Percentiles rank a stretch among this genome's conserved stretches.
Evolutionary conservation across 768 basidiomycete species (phyloP).

Genomic region (Auriscalpium vulgare): DNA sequence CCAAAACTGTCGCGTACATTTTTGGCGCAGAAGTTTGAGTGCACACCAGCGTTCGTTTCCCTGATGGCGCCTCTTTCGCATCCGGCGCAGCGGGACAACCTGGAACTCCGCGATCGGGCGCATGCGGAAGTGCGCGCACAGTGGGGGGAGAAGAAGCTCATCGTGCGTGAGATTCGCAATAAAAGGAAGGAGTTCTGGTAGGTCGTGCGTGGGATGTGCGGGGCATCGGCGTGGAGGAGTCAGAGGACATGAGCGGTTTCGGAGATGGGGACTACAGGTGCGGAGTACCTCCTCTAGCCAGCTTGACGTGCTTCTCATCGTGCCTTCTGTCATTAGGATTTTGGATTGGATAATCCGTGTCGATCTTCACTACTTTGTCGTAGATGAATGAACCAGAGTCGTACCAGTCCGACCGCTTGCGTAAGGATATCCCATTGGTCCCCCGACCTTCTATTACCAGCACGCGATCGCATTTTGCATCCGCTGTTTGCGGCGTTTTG

Average conservation of each 20-base stretch:
- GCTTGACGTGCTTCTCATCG: too few species aligned
- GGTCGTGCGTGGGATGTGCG: constrained; percentile 2
- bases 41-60: constrained; percentile 60
- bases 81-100: constrained; percentile 35
- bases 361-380: too few species aligned
- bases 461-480: too few species aligned
- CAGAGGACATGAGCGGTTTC: not conserved
- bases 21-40: constrained; percentile 73
- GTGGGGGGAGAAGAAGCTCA: constrained; percentile 67
- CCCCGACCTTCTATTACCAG: too few species aligned
- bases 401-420: too few species aligned
- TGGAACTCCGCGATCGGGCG: constrained; percentile 35
- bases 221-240: too few species aligned
- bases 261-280: not conserved
- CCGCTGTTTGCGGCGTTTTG: too few species aligned
- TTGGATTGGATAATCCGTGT: too few species aligned
- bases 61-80: constrained; percentile 56
- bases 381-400: too few species aligned
- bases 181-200: constrained; percentile 74
- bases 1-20: constrained; percentile 55
- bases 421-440: too few species aligned
- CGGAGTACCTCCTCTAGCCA: not conserved
- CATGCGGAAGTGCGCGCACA: constrained; percentile 40
- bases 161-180: constrained; percentile 53
- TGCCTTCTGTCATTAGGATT: too few species aligned